Evolutionary conservation across 768 basidiomycete genomes (phyloP).

Genomic region (Mycena epipterygia): DNA sequence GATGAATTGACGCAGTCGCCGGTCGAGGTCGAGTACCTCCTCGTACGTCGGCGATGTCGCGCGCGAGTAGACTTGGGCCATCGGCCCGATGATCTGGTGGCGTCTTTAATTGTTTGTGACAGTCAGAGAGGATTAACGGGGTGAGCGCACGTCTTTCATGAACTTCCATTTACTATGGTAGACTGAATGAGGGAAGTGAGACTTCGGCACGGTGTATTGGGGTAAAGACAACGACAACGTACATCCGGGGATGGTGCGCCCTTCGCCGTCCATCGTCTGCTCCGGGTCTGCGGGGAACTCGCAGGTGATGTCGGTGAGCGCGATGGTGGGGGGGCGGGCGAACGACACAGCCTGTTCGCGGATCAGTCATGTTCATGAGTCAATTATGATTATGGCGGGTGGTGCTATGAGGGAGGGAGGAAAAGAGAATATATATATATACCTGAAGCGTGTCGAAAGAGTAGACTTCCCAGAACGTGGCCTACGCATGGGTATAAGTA

Average conservation of each 20-base stretch:
- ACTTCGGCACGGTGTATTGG: no score
- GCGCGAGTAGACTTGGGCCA: no score
- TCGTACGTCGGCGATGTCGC: no score
- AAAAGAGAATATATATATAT: neutral
- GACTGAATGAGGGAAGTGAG: no score
- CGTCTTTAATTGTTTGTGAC: no score
- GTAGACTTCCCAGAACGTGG: constrained; percentile 23
- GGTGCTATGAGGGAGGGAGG: no score
- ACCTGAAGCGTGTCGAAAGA: constrained; percentile 42
- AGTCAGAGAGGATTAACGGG: no score
- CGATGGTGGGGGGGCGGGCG: constrained; percentile 32
- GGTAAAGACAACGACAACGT: neutral
- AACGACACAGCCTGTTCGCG: constrained; percentile 43
- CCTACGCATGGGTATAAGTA: neutral
- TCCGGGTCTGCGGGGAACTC: neutral
- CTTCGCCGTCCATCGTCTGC: neutral
- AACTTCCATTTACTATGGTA: no score
- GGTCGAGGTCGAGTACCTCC: constrained; percentile 28
- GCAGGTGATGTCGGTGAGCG: neutral
- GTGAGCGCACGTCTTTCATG: no score
- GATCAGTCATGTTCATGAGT: neutral
- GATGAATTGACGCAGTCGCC: constrained; percentile 20
- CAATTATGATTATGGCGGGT: no score
- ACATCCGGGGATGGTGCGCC: neutral
- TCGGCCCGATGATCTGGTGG: no score